These are phyloP conservation scores for Pestalotiopsis sp. DNA, from an alignment of 2,329 filamentous ascomycete species.

Conservation along the genomic window DNA sequence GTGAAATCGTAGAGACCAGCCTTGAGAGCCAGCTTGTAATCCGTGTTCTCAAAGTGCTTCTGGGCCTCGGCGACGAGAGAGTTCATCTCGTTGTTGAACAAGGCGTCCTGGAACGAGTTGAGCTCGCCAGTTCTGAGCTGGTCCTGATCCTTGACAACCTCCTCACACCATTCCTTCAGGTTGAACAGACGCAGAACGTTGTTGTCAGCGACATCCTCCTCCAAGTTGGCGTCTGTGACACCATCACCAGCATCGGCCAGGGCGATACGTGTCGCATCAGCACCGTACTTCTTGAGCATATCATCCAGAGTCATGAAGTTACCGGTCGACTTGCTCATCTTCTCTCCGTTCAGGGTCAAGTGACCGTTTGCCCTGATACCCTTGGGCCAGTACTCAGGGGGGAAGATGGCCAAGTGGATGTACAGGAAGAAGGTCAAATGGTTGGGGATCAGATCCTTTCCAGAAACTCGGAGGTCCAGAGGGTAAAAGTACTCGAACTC, in stretches of 20 bases:
- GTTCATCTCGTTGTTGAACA: conserved; percentile 95
- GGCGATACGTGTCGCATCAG: conserved; percentile 87
- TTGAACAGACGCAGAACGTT: conserved; percentile 83
- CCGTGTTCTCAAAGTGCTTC: conserved; percentile 76
- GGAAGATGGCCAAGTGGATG: conserved; percentile 88
- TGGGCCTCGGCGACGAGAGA: conserved; percentile 76
- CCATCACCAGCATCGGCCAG: conserved; percentile 94
- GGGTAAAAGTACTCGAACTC: conserved; percentile 99
- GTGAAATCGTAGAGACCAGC: conserved; percentile 88
- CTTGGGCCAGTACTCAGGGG: conserved; percentile 83
- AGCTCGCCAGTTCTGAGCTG: conserved; percentile 73
- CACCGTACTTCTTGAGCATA: conserved; percentile 88
- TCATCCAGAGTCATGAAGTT: conserved; percentile 95
- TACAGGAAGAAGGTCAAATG: conserved; percentile 97
- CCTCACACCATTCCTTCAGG: conserved; percentile 90
- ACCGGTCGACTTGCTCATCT: conserved; percentile 97
- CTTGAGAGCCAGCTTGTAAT: conserved; percentile 87
- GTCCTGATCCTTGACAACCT: conserved; percentile 72
- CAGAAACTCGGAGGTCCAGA: conserved; percentile 82
- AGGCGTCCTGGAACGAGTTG: conserved; percentile 79
- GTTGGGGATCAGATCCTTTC: conserved; percentile 92
- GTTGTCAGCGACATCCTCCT: conserved; percentile 91
- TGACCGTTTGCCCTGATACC: conserved; percentile 90
- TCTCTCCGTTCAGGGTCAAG: conserved; percentile 91
- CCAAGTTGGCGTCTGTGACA: conserved; percentile 95